Evolutionary conservation across 2,329 filamentous ascomycete species (phyloP).

Genomic region (Beauveria caledonica): DNA sequence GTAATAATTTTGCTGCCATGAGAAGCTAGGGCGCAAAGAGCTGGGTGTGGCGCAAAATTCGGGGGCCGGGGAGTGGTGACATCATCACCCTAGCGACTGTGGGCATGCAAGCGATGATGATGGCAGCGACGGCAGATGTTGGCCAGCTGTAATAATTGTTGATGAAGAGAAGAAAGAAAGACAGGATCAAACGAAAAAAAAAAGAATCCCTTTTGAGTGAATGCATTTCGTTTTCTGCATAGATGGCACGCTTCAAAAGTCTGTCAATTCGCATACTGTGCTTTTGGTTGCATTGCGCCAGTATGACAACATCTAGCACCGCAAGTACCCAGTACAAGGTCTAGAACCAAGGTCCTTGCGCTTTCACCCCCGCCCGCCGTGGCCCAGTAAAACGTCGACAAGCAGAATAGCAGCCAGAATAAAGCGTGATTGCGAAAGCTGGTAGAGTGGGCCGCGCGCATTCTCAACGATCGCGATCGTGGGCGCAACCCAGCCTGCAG

Average conservation of each 20-base stretch:
- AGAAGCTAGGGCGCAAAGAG: not conserved
- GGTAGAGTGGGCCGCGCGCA: not conserved
- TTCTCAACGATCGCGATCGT: constrained; percentile 6
- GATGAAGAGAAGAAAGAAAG: not conserved
- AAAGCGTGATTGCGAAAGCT: not conserved
- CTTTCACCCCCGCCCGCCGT: no score
- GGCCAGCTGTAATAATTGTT: not conserved
- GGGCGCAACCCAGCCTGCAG: not conserved
- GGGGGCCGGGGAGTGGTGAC: constrained; percentile 21
- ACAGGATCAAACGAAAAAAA: not conserved
- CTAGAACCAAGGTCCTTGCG: not conserved
- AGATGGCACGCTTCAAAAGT: no score
- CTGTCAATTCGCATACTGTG: no score
- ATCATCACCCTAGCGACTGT: constrained; percentile 21
- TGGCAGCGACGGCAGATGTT: not conserved
- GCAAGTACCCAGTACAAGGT: constrained; percentile 8
- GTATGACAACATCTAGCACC: constrained; percentile 3
- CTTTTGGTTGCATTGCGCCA: not conserved
- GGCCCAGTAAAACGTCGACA: not conserved
- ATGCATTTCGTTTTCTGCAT: no score
- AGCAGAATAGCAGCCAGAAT: not conserved
- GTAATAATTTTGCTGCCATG: no score
- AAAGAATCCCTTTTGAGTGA: no score
- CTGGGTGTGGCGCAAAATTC: not conserved
- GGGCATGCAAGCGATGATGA: not conserved